Evolutionary conservation across 345 rosid genomes (phyloP).

Genomic region (Nasturtium officinale): DNA sequence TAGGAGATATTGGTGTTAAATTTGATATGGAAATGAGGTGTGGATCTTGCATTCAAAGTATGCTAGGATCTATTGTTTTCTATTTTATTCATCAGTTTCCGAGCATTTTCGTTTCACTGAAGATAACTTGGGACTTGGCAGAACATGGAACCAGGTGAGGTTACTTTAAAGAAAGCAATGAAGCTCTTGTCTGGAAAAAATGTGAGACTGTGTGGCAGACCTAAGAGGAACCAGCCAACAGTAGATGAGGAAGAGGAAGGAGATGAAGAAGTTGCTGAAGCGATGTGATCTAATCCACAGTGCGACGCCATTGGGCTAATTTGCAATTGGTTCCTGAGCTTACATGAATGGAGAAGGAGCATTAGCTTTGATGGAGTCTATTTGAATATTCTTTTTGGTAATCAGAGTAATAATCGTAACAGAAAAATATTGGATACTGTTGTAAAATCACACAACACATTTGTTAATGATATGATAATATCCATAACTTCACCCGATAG

Average conservation of each 20-base stretch:
- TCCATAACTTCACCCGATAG: conserved; percentile 31
- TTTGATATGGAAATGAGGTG: conserved; percentile 13
- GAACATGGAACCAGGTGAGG: conserved; percentile 60
- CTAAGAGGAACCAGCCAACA: conserved; percentile 56
- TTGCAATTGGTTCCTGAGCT: conserved; percentile 23
- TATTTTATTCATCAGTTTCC: conserved; percentile 19
- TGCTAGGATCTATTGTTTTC: conserved; percentile 19
- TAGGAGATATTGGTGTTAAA: conserved; percentile 8
- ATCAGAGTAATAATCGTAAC: conserved; percentile 33
- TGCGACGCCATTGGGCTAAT: not conserved
- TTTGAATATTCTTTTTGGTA: conserved; percentile 32
- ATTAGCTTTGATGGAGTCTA: conserved; percentile 23
- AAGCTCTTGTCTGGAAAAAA: conserved; percentile 63
- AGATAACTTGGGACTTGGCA: conserved; percentile 47
- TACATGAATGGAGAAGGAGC: conserved; percentile 20
- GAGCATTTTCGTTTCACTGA: conserved; percentile 14
- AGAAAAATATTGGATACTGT: conserved; percentile 3
- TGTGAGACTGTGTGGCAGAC: conserved; percentile 68
- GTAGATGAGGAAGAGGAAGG: conserved; percentile 39
- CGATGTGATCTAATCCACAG: conserved; percentile 23
- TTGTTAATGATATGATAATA: conserved; percentile 26
- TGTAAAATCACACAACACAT: conserved; percentile 32
- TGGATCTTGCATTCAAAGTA: conserved; percentile 17
- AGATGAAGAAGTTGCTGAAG: conserved; percentile 36
- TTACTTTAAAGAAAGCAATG: conserved; percentile 78